Base-by-base conservation (phyloP, 495 filamentous ascomycete genomes). In the Hypoxylon subgilvum region DNA sequence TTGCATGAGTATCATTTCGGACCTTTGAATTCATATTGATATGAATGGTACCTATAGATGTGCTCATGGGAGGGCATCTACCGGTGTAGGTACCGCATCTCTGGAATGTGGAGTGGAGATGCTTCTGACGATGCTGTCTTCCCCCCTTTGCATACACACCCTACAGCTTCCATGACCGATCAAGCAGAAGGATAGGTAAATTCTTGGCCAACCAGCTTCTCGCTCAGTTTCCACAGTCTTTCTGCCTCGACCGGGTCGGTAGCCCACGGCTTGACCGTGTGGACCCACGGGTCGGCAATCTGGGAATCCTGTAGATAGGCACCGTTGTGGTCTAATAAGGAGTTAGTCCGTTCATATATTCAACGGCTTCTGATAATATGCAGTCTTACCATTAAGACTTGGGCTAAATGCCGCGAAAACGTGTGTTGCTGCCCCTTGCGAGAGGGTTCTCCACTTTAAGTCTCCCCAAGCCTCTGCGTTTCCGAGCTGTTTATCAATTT, bases 331-430 rank as follows among this genome's bases (percentile, higher is more conserved):
- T 41, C 61, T 69, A 28, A 0, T 10, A 27, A 23, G 25, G 32
- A 1, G 12, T 36, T 25, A 25, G 31, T 2, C n/a, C 23, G 23
- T 8, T n/a, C 23, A 27, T 4, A 8, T 27, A 27, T 8, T 8
- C 23, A 27, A 27, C n/a, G n/a, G n/a, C n/a, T n/a, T n/a, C 23
- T 27, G 23, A 34, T 34, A 12, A 34, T 34, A 12, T 16, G 34
- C 17, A 30, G 9, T n/a, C 53, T 49, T 63, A 75, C 72, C 67
- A 57, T 66, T 66, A 6, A 76, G 18, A 39, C 49, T 66, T 0
- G 72, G 67, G 36, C 79, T 71, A 59, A 82, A 78, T 1, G 76
- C 75, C 2, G 75, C 79, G 47, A 69, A 74, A 0, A 82, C 65
- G 46, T 76, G 69, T 2, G 78, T 82, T 1, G 78, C 75, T 5